Base-by-base conservation (phyloP, 129 eudicot genomes). In the Arctium minus region DNA sequence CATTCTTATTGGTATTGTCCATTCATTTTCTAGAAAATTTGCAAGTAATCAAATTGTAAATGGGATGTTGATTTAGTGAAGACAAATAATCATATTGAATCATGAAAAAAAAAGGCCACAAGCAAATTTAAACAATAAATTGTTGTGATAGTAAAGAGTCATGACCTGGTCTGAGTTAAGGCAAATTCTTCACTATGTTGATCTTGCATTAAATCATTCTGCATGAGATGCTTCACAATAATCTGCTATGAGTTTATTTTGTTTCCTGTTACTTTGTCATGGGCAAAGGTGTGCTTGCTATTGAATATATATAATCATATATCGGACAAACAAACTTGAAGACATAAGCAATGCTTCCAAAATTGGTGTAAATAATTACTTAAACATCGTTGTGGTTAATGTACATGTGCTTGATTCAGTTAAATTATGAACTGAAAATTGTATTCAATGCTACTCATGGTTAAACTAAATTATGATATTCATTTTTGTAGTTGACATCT, bases 401-500 rank as follows among this genome's bases (percentile, higher is more conserved):
- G 27, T 22, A 22, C 27, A 22, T 22, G 27, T 22, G 27, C 27
- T 22, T 22, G 27, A 22, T 22, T 22, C 27, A 22, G 27, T 22
- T 22, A 22, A 22, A 22, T 22, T 22, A 22, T 22, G 27, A 22
- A 22, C 27, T 22, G 27, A 22, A 22, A 22, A 22, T 22, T 22
- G 27, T 22, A 22, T 73, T 30, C 18, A 11, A 15, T n/a, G 69
- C 6, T n/a, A 60, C 32, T 27, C 32, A 64, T 74, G 46, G 22
- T 56, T 36, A 82, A 68, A 37, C 40, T 31, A 69, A 35, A 9
- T 46, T 37, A 31, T 35, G 56, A 69, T 44, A 48, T 82, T 40
- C 8, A 2, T 38, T 67, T 3, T 33, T 86, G 87, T 80, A 96
- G 98, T 88, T 89, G 98, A 93, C 22, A 84, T 96, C 31, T 91